Base-by-base conservation (phyloP, 1,284 basidiomycete genomes). In the Apiotrichum porosum region DNA sequence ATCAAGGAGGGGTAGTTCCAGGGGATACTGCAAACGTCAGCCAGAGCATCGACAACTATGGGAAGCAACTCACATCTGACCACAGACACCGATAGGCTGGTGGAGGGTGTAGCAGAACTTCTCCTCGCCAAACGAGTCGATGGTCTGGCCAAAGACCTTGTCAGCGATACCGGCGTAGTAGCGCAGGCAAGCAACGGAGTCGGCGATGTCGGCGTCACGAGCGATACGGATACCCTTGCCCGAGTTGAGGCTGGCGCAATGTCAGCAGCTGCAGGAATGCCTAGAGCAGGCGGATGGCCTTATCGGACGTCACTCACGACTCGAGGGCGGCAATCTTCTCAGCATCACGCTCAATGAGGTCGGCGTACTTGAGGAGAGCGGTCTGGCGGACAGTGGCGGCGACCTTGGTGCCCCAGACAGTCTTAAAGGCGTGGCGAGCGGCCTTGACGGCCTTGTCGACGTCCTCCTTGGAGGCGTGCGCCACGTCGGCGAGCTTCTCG, bases 1-100 rank as follows among this genome's bases (percentile, higher is more conserved):
- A 93, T 92, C 60, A 81, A 81, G 68, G 93, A 85, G 14, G 89
- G 91, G 70, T 91, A 93, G 75, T 93, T 92, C 86, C 86, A n/a
- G n/a, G n/a, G n/a, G n/a, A n/a, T n/a, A n/a, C n/a, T n/a, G n/a
- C n/a, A n/a, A n/a, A n/a, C n/a, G n/a, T n/a, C n/a, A n/a, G n/a
- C n/a, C n/a, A n/a, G n/a, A n/a, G n/a, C n/a, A n/a, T n/a, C n/a
- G n/a, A n/a, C n/a, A n/a, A n/a, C n/a, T n/a, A n/a, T n/a, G n/a
- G n/a, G n/a, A n/a, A n/a, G 8, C 26, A 6, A 28, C 26, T 28
- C 26, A 28, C 26, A 92, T 91, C 66, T 90, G 87, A 9, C 86
- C 89, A 62, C 86, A 91, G 35, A 95, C 92, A 39, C 92, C 93
- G 60, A 97, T 86, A 24, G 93, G 91, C 58, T 97, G 92, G 71